phyloP scores from a whole-genome alignment of 371 early-diverging fungal genomes.

The Haplosporangium sp. region DNA sequence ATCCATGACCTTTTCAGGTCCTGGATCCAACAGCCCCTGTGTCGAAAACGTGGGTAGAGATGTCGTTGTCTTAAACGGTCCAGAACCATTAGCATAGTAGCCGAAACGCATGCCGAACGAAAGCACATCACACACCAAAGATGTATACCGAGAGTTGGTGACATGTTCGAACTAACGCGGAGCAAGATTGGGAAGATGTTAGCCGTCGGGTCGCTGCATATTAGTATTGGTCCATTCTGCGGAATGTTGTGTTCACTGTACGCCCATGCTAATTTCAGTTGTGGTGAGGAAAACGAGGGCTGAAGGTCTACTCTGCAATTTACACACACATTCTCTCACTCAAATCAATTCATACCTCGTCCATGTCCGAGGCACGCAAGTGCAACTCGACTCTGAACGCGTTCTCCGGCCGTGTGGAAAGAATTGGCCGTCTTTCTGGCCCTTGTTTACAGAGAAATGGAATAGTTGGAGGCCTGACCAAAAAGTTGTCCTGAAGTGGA shows the following conservation, averaged over 20 bases:
- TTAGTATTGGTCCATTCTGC: too few relatives aligned
- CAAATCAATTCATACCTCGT: conserved; percentile 15
- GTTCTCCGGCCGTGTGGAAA: conserved; percentile 16
- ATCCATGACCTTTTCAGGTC: not conserved
- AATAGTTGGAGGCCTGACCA: conserved; percentile 3
- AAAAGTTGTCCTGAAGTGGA: not conserved
- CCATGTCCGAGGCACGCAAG: conserved; percentile 33
- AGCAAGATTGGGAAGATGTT: not conserved
- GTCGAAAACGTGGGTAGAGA: not conserved
- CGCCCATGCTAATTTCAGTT: not conserved
- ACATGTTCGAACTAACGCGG: conserved; percentile 31
- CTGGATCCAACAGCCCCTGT: not conserved
- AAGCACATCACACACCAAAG: conserved; percentile 22
- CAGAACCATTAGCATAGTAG: conserved; percentile 43
- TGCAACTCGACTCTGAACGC: conserved; percentile 25
- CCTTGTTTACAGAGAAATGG: conserved; percentile 1
- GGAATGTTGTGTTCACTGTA: too few relatives aligned
- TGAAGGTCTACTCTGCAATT: not conserved
- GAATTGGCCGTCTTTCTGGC: not conserved
- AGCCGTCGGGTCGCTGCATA: too few relatives aligned
- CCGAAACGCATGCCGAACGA: conserved; percentile 20
- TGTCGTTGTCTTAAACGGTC: conserved; percentile 6
- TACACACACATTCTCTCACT: not conserved
- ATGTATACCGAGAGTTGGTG: conserved; percentile 31
- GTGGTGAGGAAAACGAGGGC: not conserved